Conservation (phyloP, 495 filamentous ascomycete species). For the Lentithecium fluviatile region DNA sequence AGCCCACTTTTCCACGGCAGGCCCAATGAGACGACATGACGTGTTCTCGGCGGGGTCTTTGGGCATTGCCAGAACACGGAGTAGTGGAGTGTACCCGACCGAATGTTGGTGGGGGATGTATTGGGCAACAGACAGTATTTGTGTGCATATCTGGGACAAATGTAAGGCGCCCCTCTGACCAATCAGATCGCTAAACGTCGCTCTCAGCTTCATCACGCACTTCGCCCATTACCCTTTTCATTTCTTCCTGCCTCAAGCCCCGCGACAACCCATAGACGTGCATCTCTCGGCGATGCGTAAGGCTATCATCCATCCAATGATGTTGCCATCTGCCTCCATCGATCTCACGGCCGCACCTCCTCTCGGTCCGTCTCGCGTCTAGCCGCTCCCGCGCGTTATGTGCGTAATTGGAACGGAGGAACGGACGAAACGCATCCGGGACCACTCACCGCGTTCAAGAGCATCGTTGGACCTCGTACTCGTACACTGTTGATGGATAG, state of each 20-base stretch:
- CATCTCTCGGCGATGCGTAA: neutral
- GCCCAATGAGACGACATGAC: constrained; percentile 19
- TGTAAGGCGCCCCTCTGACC: constrained; percentile 18
- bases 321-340: neutral
- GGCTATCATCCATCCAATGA: constrained; percentile 3
- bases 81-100: constrained; percentile 1
- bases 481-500: neutral
- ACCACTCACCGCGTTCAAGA: neutral
- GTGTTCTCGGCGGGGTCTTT: constrained; percentile 2
- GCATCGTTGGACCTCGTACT: neutral
- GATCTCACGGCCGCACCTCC: neutral
- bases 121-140: constrained; percentile 15
- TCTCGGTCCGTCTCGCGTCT: neutral
- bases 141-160: constrained; percentile 28
- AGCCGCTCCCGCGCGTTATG: neutral
- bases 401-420: neutral
- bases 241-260: constrained; percentile 16
- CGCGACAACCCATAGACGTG: constrained; percentile 12
- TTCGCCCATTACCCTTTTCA: constrained; percentile 22
- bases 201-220: constrained; percentile 5
- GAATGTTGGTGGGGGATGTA: constrained; percentile 8
- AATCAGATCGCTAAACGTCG: constrained; percentile 27
- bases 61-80: constrained; percentile 7
- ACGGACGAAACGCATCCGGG: neutral
- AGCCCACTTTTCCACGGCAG: constrained; percentile 2